phyloP scores from a whole-genome alignment of 257 asterid species.

The Scutellaria baicalensis region DNA sequence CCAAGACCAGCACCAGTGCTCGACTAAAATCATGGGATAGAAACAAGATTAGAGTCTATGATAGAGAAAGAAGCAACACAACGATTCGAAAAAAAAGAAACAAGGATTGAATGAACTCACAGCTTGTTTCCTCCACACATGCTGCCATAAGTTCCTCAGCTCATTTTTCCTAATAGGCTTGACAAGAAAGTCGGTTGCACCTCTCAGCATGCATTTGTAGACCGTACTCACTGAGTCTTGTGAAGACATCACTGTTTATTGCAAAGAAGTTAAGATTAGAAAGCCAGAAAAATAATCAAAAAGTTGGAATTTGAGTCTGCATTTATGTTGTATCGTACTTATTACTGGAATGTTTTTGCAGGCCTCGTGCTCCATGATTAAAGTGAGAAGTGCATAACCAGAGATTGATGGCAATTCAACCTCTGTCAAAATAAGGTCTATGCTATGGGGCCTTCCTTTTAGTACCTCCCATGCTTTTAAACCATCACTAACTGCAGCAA shows the following conservation, averaged over 20 bases:
- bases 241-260: constrained; percentile 87
- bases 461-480: constrained; percentile 92
- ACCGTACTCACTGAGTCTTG: constrained; percentile 87
- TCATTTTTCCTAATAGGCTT: constrained; percentile 90
- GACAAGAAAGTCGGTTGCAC: constrained; percentile 94
- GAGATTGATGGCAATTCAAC: constrained; percentile 93
- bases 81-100: not conserved
- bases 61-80: not conserved
- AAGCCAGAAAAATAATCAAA: not conserved
- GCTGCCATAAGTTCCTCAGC: constrained; percentile 97
- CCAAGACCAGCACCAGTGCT: constrained; percentile 45
- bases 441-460: constrained; percentile 50
- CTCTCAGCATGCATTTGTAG: constrained; percentile 91
- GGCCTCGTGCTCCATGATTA: constrained; percentile 81
- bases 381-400: constrained; percentile 91
- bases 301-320: not conserved
- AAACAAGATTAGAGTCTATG: constrained; percentile 2
- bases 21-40: constrained; percentile 33
- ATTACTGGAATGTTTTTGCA: constrained; percentile 95
- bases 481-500: constrained; percentile 88
- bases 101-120: constrained; percentile 34
- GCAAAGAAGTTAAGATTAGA: constrained; percentile 1
- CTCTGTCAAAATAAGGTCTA: constrained; percentile 89
- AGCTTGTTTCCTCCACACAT: constrained; percentile 95
- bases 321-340: constrained; percentile 40